A percentile compares a stretch with the other conserved stretches of the same genome.
phyloP scores from a whole-genome alignment of 352 stramenopile species.

The Phytophthora pseudosyringae region DNA sequence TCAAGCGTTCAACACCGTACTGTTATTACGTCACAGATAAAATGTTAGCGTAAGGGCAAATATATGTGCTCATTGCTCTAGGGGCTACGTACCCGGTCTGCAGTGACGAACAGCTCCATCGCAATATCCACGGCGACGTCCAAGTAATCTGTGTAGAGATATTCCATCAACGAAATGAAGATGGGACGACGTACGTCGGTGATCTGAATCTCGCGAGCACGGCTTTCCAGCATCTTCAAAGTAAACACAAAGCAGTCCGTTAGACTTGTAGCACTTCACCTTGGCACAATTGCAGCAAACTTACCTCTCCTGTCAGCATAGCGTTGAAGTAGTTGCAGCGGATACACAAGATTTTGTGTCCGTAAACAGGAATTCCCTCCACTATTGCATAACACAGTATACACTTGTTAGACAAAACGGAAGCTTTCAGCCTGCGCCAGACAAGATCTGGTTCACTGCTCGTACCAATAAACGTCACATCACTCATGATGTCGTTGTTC shows the following conservation, averaged over 20 bases:
- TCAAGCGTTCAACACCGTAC: slow-evolving; percentile 89
- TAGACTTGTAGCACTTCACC: slow-evolving; percentile 1
- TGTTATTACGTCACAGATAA: slow-evolving; percentile 25
- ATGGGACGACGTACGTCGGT: slow-evolving; percentile 92
- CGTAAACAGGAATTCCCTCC: slow-evolving; percentile 88
- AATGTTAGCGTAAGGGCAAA: slow-evolving; percentile 17
- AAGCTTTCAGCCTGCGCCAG: neutral
- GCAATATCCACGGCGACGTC: slow-evolving; percentile 92
- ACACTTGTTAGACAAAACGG: slow-evolving; percentile 2
- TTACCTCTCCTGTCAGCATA: slow-evolving; percentile 86
- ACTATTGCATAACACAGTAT: slow-evolving; percentile 43
- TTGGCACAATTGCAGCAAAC: neutral
- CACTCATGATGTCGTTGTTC: slow-evolving; percentile 88
- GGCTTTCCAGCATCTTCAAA: slow-evolving; percentile 90
- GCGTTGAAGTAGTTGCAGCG: slow-evolving; percentile 95
- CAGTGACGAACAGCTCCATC: slow-evolving; percentile 95
- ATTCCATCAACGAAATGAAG: slow-evolving; percentile 96
- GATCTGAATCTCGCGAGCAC: slow-evolving; percentile 91
- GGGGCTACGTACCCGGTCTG: slow-evolving; percentile 69
- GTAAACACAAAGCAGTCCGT: neutral
- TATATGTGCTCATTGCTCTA: neutral
- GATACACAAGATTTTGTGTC: slow-evolving; percentile 93
- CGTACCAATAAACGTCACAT: slow-evolving; percentile 88
- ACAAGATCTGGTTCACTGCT: neutral
- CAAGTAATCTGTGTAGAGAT: slow-evolving; percentile 96